Evolutionary conservation across 2,329 filamentous ascomycete species (phyloP), one percentile per base, ranked within the genome.

Genomic region (Pezicula radicicola): DNA sequence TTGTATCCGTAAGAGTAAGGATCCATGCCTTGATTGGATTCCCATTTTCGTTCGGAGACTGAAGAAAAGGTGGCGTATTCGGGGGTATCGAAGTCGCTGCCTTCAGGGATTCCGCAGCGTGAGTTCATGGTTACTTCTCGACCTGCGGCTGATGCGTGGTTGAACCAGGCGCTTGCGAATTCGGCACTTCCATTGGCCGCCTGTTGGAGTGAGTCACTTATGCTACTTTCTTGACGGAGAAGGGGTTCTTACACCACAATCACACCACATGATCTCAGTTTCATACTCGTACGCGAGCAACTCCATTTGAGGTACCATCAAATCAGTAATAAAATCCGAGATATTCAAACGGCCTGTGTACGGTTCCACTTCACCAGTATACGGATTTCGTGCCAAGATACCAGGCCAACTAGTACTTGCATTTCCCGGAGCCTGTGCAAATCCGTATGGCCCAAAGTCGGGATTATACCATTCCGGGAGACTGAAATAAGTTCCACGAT

Each of bases 1-100:
- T 85, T 84, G 66, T 78, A 84, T 3, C 80, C 81, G 57, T 84
- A 84, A 55, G 70, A 75, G 59, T 72, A 83, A 0, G 81, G 80
- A 57, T 84, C 81, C 77, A 85, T 80, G 36, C 81, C 81, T 40
- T 72, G 72, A 64, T 77, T 84, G 39, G 68, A 76, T 65, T 84
- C 81, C 80, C 80, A 85, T 63, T 84, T 84, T 27, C 78, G 70
- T 30, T 69, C 62, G 62, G 81, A 78, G 8, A 76, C 72, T 3
- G 74, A 70, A 3, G 70, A 66, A 60, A 77, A 81, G 7, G 70
- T 71, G 27, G 70, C 68, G 60, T 84, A 85, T 62, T 84, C 81
- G 0, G 81, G 81, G 1, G 80, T 84, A 61, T 84, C 80, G 57
- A 83, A 84, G 66, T 84, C 80, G 12, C 67, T 68, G 1, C 65